A percentile compares a stretch with the other conserved stretches of the same genome.
phyloP scores from a whole-genome alignment of 116 monocot species.

The Iris pallida region DNA sequence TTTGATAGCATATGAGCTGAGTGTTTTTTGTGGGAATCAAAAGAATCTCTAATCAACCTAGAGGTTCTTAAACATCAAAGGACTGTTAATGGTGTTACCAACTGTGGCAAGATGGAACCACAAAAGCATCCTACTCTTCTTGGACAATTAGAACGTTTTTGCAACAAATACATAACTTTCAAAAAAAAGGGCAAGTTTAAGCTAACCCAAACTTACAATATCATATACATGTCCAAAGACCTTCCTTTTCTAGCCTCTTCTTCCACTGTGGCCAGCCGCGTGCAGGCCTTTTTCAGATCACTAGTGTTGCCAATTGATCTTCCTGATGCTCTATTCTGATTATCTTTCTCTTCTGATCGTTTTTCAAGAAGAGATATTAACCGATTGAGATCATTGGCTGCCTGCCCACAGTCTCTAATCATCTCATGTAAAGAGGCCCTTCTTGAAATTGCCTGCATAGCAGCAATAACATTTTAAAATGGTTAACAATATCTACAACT shows the following conservation, averaged over 20 bases:
- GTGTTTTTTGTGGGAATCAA: not conserved
- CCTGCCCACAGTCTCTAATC: slow-evolving; percentile 88
- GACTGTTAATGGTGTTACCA: not conserved
- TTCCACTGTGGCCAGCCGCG: slow-evolving; percentile 29
- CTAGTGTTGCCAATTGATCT: slow-evolving; percentile 11
- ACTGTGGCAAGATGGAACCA: not conserved
- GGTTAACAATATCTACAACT: too few species aligned
- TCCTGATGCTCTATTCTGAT: not conserved
- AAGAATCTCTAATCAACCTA: not conserved
- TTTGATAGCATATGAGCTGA: too few species aligned
- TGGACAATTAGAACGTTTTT: not conserved
- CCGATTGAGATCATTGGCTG: slow-evolving; percentile 51
- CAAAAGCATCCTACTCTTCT: not conserved
- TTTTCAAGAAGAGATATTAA: slow-evolving; percentile 60
- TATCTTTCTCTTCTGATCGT: slow-evolving; percentile 11
- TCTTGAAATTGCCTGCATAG: slow-evolving; percentile 78
- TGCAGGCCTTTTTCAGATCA: slow-evolving; percentile 24
- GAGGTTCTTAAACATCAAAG: not conserved
- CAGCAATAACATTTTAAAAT: not conserved
- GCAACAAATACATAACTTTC: not conserved
- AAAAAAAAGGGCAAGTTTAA: not conserved
- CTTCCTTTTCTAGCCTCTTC: slow-evolving; percentile 32
- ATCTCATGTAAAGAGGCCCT: slow-evolving; percentile 82
- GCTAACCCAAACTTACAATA: slow-evolving; percentile 31
- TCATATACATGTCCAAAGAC: slow-evolving; percentile 44